Percentiles rank a stretch among this genome's conserved stretches.
Conservation (phyloP, 257 asterid genomes). For the Solanum chiquidenum region DNA sequence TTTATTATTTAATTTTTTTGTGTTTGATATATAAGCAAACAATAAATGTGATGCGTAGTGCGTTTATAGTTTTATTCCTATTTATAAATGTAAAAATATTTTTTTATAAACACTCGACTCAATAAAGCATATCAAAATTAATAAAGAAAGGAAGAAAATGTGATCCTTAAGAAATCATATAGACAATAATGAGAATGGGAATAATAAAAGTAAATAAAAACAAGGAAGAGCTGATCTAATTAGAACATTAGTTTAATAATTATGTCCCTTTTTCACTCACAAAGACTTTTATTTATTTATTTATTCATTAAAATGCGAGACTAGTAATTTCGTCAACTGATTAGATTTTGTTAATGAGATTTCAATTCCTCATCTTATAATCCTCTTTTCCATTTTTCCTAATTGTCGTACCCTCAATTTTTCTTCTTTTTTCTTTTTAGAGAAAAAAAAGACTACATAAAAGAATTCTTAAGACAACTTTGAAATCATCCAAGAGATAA, state of each 20-base stretch:
- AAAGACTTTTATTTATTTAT: neutral
- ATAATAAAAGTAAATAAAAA: neutral
- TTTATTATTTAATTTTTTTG: too few species aligned
- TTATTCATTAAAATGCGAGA: too few species aligned
- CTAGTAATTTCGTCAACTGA: too few species aligned
- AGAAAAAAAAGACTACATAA: neutral
- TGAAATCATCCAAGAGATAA: neutral
- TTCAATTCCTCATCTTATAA: too few species aligned
- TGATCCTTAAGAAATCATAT: neutral
- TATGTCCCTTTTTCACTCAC: neutral
- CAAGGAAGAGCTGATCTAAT: neutral
- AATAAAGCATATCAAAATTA: neutral
- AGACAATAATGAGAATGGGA: neutral
- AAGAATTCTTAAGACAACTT: neutral
- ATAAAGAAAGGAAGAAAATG: neutral
- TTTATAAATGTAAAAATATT: neutral
- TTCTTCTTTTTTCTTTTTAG: neutral
- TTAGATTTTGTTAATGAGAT: too few species aligned
- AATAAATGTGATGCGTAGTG: neutral
- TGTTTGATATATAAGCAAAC: neutral
- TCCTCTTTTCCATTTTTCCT: too few species aligned
- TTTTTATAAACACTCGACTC: neutral
- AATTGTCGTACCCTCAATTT: too few species aligned
- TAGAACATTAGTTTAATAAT: neutral
- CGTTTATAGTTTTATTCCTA: neutral